Conservation (phyloP, 2,329 filamentous ascomycete genomes). For the Paecilomyces sp. region DNA sequence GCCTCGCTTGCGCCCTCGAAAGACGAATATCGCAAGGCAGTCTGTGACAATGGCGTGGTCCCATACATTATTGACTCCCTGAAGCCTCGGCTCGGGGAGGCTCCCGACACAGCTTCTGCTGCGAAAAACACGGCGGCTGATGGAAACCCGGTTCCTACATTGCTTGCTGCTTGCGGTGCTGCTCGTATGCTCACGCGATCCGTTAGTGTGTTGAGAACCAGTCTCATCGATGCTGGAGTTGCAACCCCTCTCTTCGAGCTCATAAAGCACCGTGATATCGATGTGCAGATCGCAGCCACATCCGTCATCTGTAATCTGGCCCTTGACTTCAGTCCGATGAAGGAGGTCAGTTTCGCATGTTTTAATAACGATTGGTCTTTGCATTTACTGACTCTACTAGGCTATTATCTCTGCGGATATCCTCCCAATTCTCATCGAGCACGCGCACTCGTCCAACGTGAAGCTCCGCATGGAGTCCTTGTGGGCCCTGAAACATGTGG, state of each 20-base stretch:
- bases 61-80: constrained; percentile 79
- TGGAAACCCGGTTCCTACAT: constrained; percentile 70
- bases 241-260: constrained; percentile 70
- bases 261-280: constrained; percentile 64
- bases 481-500: constrained; percentile 90
- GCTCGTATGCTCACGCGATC: constrained; percentile 77
- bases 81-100: constrained; percentile 43
- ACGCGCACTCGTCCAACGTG: constrained; percentile 75
- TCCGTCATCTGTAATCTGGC: constrained; percentile 79
- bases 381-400: constrained; percentile 34
- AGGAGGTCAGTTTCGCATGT: constrained; percentile 56
- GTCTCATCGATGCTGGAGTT: constrained; percentile 77
- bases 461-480: constrained; percentile 75
- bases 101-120: constrained; percentile 18
- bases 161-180: constrained; percentile 78
- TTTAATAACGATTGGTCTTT: not conserved
- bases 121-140: constrained; percentile 43
- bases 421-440: constrained; percentile 69
- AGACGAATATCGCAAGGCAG: constrained; percentile 73
- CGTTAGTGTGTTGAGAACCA: constrained; percentile 74
- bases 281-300: constrained; percentile 80
- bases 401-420: constrained; percentile 67
- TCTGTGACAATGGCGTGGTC: constrained; percentile 76
- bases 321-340: constrained; percentile 84
- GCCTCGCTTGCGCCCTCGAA: constrained; percentile 75